A percentile compares a stretch with the other conserved stretches of the same genome.
Conservation (phyloP, 352 stramenopile genomes). For the Pythium guiyangense region DNA sequence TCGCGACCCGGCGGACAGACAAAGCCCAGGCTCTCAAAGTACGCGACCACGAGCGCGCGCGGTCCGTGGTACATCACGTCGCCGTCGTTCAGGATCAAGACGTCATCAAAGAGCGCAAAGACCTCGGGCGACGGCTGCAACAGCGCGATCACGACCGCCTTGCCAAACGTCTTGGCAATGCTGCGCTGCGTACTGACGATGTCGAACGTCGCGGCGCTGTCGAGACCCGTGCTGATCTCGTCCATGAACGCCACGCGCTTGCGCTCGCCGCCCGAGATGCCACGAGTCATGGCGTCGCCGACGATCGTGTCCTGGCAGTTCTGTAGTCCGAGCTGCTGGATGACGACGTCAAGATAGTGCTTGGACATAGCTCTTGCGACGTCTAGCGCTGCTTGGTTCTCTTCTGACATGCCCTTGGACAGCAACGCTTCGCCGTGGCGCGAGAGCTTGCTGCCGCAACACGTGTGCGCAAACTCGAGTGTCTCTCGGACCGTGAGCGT, state of each 20-base stretch:
- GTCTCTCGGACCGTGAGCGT: slow-evolving; percentile 51
- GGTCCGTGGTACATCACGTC: slow-evolving; percentile 62
- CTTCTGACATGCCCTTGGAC: not conserved
- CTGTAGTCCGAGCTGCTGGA: slow-evolving; percentile 3
- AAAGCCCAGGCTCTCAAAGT: slow-evolving; percentile 40
- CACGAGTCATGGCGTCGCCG: slow-evolving; percentile 35
- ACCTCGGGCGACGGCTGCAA: too few relatives aligned
- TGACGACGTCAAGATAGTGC: not conserved
- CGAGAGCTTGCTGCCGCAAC: slow-evolving; percentile 21
- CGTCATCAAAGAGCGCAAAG: slow-evolving; percentile 52
- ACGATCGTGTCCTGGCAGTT: not conserved
- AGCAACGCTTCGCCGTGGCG: not conserved
- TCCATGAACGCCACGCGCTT: slow-evolving; percentile 72
- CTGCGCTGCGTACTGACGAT: slow-evolving; percentile 71
- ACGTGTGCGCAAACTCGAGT: slow-evolving; percentile 38
- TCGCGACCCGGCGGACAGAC: slow-evolving; percentile 37
- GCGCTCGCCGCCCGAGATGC: slow-evolving; percentile 43
- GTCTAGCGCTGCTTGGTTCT: not conserved
- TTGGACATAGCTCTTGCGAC: not conserved
- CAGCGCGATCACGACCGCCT: too few relatives aligned
- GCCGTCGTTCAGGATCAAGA: slow-evolving; percentile 56
- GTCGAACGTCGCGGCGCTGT: slow-evolving; percentile 86
- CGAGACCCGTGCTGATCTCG: slow-evolving; percentile 89
- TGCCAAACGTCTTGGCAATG: too few relatives aligned
- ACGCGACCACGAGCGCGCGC: slow-evolving; percentile 22